Evolutionary conservation across 805 yeast genomes (phyloP).

Genomic region (Kregervanrija delftensis): DNA sequence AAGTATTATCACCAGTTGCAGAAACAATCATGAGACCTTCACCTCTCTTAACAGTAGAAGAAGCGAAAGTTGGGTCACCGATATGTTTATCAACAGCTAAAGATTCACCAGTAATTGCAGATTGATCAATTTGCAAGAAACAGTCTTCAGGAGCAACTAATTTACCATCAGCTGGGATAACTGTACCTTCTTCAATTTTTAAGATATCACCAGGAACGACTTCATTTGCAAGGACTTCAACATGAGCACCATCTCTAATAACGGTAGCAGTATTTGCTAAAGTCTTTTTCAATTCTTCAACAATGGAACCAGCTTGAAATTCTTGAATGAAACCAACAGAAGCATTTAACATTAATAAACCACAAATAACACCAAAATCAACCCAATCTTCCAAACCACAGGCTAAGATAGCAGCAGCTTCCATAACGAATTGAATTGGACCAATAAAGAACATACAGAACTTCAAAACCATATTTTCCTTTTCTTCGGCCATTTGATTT

Average conservation of each 20-base stretch:
- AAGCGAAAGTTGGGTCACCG: conserved; percentile 79
- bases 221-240: conserved; percentile 74
- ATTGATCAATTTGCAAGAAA: conserved; percentile 83
- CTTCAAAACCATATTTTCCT: conserved; percentile 70
- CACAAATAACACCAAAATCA: conserved; percentile 92
- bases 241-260: conserved; percentile 69
- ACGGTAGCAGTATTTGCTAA: conserved; percentile 80
- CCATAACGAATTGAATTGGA: conserved; percentile 95
- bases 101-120: conserved; percentile 92
- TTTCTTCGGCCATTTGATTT: conserved; percentile 85
- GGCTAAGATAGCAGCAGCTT: conserved; percentile 89
- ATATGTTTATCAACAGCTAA: conserved; percentile 81
- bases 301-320: conserved; percentile 94
- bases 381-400: conserved; percentile 96
- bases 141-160: conserved; percentile 65
- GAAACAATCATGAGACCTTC: conserved; percentile 85
- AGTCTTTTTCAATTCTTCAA: conserved; percentile 87
- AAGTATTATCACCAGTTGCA: conserved; percentile 87
- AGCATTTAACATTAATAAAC: conserved; percentile 74
- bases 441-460: conserved; percentile 83
- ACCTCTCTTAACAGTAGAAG: conserved; percentile 88
- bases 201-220: conserved; percentile 92
- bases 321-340: conserved; percentile 90
- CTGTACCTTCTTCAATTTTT: conserved; percentile 86
- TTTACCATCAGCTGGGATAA: conserved; percentile 90